Base-by-base conservation (phyloP, 352 stramenopile genomes). In the Phytophthora fragariaefolia region DNA sequence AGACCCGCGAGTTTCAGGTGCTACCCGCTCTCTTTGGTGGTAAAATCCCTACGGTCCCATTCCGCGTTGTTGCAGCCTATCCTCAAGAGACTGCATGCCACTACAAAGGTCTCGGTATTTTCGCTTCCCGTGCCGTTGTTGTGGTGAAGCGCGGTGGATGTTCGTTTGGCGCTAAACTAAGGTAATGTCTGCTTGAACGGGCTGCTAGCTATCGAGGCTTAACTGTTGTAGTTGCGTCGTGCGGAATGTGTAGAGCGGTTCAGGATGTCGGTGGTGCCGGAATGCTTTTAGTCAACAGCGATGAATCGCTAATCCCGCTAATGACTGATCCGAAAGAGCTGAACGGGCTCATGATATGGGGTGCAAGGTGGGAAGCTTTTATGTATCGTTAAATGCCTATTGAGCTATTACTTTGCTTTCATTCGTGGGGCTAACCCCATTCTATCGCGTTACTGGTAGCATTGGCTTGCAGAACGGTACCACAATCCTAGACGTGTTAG, bases 81-180 rank as follows among this genome's bases (percentile, higher is more conserved):
- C 85, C 85, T 0, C 72, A 89, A 48, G 81, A 89, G 15, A 93
- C 83, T 4, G 85, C 83, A n/a, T 93, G 85, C 36, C 64, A 90
- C 48, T 72, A 75, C 46, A 77, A 89, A 66, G 85, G 83, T 1
- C 76, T 93, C 26, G 76, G 69, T 8, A 81, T 93, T 23, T 63
- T 81, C 6, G 81, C 70, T 13, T 83, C 79, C 18, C 81, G 79
- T 22, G 74, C 85, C 0, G 81, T 91, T 17, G 69, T 93, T 9
- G 58, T 90, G n/a, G 82, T 90, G n/a, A 89, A 87, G 63, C 78
- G 77, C 9, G 85, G 85, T 7, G 77, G 71, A 22, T 93, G 85
- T 54, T 90, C 82, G 0, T 90, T 93, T 58, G 77, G 73, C 4
- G 57, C 61, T 17, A 93, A 93, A 50, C 71, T 87, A 53, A 87